Conservation (phyloP, 2,329 filamentous ascomycete species). For the Sporothrix euskadiensis region DNA sequence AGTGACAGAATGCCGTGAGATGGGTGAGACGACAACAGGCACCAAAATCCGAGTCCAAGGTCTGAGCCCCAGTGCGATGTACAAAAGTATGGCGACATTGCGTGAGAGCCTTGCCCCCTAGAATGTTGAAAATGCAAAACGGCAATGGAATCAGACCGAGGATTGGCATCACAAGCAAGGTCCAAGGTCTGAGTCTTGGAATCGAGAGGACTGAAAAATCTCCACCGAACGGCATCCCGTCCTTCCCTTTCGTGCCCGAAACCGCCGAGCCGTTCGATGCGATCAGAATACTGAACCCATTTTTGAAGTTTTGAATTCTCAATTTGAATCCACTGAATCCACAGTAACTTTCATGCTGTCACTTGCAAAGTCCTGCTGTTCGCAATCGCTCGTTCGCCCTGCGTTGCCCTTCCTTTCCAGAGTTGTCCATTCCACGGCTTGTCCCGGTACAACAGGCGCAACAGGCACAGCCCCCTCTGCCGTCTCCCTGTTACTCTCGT, state of each 20-base stretch:
- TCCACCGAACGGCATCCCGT: constrained; percentile 17
- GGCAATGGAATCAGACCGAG: neutral
- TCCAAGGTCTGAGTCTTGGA: neutral
- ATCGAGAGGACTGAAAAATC: neutral
- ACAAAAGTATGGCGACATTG: neutral
- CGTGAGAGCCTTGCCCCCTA: neutral
- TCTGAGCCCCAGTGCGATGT: neutral
- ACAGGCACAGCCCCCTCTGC: neutral
- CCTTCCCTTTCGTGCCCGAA: neutral
- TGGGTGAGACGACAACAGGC: neutral
- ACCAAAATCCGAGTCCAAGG: neutral
- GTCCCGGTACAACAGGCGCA: neutral
- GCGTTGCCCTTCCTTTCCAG: constrained; percentile 16
- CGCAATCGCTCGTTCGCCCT: neutral
- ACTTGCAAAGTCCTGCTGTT: neutral
- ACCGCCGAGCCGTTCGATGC: constrained; percentile 10
- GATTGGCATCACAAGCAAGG: neutral
- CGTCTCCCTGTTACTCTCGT: neutral
- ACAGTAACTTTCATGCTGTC: neutral
- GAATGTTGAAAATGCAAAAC: neutral
- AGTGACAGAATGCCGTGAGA: neutral
- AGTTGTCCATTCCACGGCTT: constrained; percentile 5
- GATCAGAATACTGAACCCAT: neutral
- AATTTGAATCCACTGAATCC: neutral
- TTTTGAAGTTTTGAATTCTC: neutral